Evolutionary conservation across 768 basidiomycete species (phyloP), one percentile per base, ranked within the genome.

Genomic region (Panus rudis): DNA sequence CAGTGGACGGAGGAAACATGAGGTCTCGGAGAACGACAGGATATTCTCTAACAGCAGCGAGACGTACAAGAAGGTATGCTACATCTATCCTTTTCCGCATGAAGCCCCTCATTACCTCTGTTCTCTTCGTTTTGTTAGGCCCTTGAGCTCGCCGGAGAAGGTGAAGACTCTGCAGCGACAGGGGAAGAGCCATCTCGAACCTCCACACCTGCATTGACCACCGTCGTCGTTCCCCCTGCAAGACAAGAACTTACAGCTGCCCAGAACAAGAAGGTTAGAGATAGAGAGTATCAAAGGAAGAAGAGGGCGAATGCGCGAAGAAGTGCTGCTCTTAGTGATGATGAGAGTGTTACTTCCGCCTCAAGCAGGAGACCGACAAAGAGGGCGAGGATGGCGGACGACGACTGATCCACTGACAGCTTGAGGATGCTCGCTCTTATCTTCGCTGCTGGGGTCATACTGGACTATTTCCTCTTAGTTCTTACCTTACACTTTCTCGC

Each of bases 21-120:
- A 91, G 51, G 74, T 88, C 45, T 76, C 73, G 48, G 89, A 91
- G 44, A 66, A 73, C 11, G 89, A 92, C 56, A 73, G 89, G 37
- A 67, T 90, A 48, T 92, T 92, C 63, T 88, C 88, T 2, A 82
- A 72, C 46, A 90, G 87, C 63, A 90, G 87, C 52, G 56, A 76
- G 23, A 88, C 88, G 2, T 78, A 76, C 61, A 75, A 76, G 58
- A 89, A 84, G 74, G 88, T 82, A 53, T 37, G 54, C 31, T 14
- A 25, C 25, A 14, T 44, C 19, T 25, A 17, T n/a, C n/a, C n/a
- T n/a, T n/a, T n/a, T n/a, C 19, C 19, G 11, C 23, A 28, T 24
- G 12, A 23, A 8, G 21, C 8, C 21, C 7, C n/a, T 33, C 12
- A 33, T 20, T 20, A 2, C 12, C 11, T 20, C 16, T 16, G 45